phyloP scores from a whole-genome alignment of 768 basidiomycete species.

The Pleurotus eryngii region DNA sequence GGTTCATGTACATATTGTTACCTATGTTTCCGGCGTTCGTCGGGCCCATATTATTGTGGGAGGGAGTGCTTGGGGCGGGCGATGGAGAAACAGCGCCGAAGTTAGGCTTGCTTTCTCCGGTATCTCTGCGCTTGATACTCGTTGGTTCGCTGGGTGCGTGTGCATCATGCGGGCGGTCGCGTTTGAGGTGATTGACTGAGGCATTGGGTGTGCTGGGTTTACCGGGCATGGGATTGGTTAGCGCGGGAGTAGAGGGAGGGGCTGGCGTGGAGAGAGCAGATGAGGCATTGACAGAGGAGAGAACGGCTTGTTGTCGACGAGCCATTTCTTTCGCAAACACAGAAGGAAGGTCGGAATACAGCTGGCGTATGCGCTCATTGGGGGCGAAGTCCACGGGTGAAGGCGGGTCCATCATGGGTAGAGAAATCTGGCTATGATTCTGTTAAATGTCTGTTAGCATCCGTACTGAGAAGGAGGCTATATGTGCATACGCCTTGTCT shows the following conservation, averaged over 20 bases:
- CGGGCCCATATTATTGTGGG: background rate
- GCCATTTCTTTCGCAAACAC: constrained; percentile 64
- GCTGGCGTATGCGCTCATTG: constrained; percentile 58
- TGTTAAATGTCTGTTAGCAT: constrained; percentile 8
- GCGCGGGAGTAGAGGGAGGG: constrained; percentile 16
- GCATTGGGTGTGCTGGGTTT: constrained; percentile 1
- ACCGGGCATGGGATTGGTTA: constrained; percentile 12
- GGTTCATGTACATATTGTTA: constrained; percentile 1
- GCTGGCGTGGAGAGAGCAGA: constrained; percentile 3
- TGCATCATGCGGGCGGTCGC: constrained; percentile 55
- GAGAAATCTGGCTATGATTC: constrained; percentile 32
- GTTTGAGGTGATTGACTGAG: constrained; percentile 43
- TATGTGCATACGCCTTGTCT: constrained; percentile 42
- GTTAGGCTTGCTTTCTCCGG: constrained; percentile 53
- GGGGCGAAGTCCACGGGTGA: constrained; percentile 47
- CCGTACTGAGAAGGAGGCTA: background rate
- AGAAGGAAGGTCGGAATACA: constrained; percentile 59
- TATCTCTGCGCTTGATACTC: constrained; percentile 64
- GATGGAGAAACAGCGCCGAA: background rate
- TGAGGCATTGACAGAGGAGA: constrained; percentile 9
- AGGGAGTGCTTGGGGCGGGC: background rate
- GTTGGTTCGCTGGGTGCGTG: constrained; percentile 22
- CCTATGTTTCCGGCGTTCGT: background rate
- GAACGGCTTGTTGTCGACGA: constrained; percentile 35
- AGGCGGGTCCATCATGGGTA: constrained; percentile 58